Conservation (phyloP, 768 basidiomycete genomes). For the Exidia glandulosa region DNA sequence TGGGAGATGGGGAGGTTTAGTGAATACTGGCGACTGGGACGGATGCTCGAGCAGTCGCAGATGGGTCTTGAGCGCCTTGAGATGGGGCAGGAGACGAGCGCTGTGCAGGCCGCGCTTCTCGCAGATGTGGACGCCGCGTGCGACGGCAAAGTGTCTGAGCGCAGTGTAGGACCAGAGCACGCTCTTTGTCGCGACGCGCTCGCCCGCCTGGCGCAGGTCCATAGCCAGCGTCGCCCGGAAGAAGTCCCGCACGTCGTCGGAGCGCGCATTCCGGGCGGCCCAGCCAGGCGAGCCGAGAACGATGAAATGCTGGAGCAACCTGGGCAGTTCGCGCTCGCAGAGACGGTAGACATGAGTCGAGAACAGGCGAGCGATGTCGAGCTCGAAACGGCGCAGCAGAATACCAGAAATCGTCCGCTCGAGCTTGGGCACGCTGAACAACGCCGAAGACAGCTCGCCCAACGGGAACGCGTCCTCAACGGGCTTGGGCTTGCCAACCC, state of each 20-base stretch:
- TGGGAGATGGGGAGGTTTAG: slow-evolving; percentile 57
- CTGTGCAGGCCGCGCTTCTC: slow-evolving; percentile 56
- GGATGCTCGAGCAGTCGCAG: slow-evolving; percentile 49
- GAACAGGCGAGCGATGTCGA: slow-evolving; percentile 65
- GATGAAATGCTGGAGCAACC: slow-evolving; percentile 54
- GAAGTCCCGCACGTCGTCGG: slow-evolving; percentile 65
- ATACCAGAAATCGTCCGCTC: slow-evolving; percentile 60
- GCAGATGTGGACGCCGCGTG: slow-evolving; percentile 59
- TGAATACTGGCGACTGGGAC: slow-evolving; percentile 39
- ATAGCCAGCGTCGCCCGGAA: slow-evolving; percentile 58
- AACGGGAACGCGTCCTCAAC: too few species aligned
- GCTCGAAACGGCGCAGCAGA: slow-evolving; percentile 57
- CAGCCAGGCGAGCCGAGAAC: slow-evolving; percentile 54
- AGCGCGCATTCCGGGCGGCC: slow-evolving; percentile 55
- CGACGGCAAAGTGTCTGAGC: slow-evolving; percentile 61
- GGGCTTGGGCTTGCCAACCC: too few species aligned
- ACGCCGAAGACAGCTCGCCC: not conserved
- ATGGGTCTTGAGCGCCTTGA: slow-evolving; percentile 47
- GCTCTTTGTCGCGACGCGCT: slow-evolving; percentile 69
- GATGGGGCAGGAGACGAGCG: slow-evolving; percentile 49
- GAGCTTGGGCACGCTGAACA: slow-evolving; percentile 44
- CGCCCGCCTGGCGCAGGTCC: slow-evolving; percentile 70
- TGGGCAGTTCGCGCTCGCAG: slow-evolving; percentile 54
- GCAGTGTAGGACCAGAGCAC: slow-evolving; percentile 74
- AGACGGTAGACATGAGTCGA: slow-evolving; percentile 58